Evolutionary conservation across 306 rosid genomes (phyloP).

Genomic region (Cicer chorassanicum): DNA sequence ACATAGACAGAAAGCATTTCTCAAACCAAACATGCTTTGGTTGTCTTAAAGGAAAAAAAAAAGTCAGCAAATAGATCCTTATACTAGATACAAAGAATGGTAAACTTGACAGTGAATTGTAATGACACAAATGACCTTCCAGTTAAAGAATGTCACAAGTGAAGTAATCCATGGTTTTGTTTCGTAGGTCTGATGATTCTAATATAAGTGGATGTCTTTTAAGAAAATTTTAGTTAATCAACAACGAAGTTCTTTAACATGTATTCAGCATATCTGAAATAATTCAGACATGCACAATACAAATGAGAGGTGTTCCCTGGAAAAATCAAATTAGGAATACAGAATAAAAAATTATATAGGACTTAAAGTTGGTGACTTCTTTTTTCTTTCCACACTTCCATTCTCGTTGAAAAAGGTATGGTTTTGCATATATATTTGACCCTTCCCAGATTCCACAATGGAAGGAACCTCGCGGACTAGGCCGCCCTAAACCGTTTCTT

Average conservation of each 20-base stretch:
- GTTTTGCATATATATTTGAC: background rate
- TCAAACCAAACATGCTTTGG: background rate
- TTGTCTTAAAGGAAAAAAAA: background rate
- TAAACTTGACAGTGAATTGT: background rate
- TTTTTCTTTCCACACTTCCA: conserved; percentile 15
- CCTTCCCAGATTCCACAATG: background rate
- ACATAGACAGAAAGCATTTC: background rate
- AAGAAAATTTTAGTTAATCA: conserved; percentile 11
- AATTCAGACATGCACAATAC: background rate
- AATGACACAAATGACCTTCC: conserved; percentile 2
- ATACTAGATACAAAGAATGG: background rate
- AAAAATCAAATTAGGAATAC: background rate
- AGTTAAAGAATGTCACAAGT: background rate
- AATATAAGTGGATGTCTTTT: background rate
- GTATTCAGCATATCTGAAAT: background rate
- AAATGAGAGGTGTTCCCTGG: background rate
- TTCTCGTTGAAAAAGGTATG: background rate
- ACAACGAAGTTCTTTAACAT: conserved; percentile 3
- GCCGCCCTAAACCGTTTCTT: conserved; percentile 3
- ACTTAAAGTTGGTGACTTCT: background rate
- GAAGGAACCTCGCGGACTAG: background rate
- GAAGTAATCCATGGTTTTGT: conserved; percentile 9
- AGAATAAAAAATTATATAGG: background rate
- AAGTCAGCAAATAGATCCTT: background rate
- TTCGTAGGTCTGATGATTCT: conserved; percentile 17